Percentiles rank a stretch among this genome's conserved stretches.
Evolutionary conservation across 169 alveolate genomes (phyloP).

Genomic region (Sarcocystis neurona): DNA sequence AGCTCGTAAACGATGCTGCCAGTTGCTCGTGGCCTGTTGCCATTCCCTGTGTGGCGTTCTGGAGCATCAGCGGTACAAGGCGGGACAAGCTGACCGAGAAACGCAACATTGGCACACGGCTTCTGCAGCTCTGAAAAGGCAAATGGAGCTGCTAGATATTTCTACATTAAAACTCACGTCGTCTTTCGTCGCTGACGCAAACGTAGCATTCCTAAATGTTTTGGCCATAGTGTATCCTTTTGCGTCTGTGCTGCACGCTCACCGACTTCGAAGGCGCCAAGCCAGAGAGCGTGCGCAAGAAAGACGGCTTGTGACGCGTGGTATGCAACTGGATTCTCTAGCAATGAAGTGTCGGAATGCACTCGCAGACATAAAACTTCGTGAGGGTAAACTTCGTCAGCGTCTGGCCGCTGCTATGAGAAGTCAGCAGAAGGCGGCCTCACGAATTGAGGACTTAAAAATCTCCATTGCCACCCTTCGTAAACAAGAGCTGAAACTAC

Average conservation of each 20-base stretch:
- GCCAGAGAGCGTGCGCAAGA: neutral
- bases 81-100: neutral
- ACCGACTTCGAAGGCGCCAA: neutral
- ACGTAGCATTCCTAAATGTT: neutral
- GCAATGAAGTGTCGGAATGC: neutral
- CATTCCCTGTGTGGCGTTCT: neutral
- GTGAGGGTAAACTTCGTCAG: neutral
- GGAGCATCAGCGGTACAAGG: too few species aligned
- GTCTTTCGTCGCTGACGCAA: neutral
- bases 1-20: conserved; percentile 22
- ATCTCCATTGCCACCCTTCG: neutral
- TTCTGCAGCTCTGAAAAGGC: neutral
- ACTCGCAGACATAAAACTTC: neutral
- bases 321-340: neutral
- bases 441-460: neutral
- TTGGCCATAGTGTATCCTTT: conserved; percentile 8
- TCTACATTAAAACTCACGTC: neutral
- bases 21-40: conserved; percentile 1
- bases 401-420: neutral
- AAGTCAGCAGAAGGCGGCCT: neutral
- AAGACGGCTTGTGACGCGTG: too few species aligned
- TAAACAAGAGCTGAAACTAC: too few species aligned
- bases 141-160: conserved; percentile 1
- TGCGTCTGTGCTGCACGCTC: neutral
- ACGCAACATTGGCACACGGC: neutral